Percentiles rank a stretch among this genome's conserved stretches.
Evolutionary conservation across 116 monocot genomes (phyloP).

Genomic region (Iris pallida): DNA sequence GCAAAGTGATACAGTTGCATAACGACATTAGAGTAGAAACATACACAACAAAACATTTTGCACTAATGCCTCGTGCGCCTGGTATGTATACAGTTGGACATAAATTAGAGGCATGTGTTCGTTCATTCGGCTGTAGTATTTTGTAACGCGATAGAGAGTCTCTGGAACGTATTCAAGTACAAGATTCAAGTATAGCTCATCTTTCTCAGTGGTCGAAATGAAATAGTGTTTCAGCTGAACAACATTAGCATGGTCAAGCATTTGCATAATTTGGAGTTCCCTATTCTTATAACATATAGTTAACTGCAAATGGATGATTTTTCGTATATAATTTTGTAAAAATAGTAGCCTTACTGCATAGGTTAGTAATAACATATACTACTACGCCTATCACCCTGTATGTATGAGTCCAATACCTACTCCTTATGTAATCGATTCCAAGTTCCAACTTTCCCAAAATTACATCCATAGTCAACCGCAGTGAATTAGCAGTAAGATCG

Average conservation of each 20-base stretch:
- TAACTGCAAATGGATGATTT: too few species aligned
- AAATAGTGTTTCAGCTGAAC: slow-evolving; percentile 19
- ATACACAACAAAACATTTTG: neutral
- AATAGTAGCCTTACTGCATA: too few species aligned
- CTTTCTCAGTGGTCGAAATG: slow-evolving; percentile 11
- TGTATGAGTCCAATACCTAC: too few species aligned
- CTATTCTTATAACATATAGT: slow-evolving; percentile 19
- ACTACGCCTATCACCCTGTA: too few species aligned
- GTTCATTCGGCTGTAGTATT: slow-evolving; percentile 8
- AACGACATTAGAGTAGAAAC: neutral
- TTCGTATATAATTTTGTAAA: too few species aligned
- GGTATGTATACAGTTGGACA: slow-evolving; percentile 17
- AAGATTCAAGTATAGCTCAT: slow-evolving; percentile 19
- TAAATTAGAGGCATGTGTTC: slow-evolving; percentile 16
- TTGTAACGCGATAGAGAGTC: slow-evolving; percentile 12
- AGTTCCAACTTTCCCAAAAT: too few species aligned
- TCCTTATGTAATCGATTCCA: too few species aligned
- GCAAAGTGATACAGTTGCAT: neutral
- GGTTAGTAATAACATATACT: too few species aligned
- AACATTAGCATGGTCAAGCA: slow-evolving; percentile 23
- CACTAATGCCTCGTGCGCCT: neutral
- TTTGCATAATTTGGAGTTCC: slow-evolving; percentile 20
- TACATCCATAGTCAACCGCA: too few species aligned
- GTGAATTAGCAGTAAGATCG: too few species aligned
- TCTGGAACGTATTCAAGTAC: slow-evolving; percentile 16